A percentile compares a stretch with the other conserved stretches of the same genome.
These are phyloP conservation scores for Mycosarcoma maydis DNA, from an alignment of 1,284 basidiomycete species.

Conservation along the genomic window DNA sequence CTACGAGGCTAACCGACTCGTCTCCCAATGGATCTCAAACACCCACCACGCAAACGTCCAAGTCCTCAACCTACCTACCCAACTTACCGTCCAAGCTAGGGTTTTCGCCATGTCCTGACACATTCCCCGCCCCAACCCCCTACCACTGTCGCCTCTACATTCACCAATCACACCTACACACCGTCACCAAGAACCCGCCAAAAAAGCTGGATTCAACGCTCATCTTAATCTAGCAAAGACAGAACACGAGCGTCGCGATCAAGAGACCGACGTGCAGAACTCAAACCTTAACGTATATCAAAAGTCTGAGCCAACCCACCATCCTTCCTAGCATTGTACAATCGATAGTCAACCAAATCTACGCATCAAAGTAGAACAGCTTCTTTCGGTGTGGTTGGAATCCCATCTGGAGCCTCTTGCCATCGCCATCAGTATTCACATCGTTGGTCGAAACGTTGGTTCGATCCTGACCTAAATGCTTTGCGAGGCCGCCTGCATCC, in stretches of 20 bases:
- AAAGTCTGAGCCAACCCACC: no score
- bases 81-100: constrained; percentile 6
- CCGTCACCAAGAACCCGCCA: no score
- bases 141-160: no score
- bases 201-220: no score
- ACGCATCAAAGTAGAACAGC: constrained; percentile 58
- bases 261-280: neutral
- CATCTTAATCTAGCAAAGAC: no score
- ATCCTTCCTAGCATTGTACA: neutral
- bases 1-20: constrained; percentile 77
- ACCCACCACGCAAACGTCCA: neutral
- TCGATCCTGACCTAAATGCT: constrained; percentile 16
- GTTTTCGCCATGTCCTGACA: constrained; percentile 21
- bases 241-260: no score
- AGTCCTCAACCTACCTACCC: neutral
- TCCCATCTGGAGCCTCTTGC: constrained; percentile 14
- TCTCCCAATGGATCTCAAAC: constrained; percentile 58
- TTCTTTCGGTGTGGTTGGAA: constrained; percentile 48
- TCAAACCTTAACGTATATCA: no score
- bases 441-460: no score
- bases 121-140: neutral
- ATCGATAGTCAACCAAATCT: neutral
- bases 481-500: constrained; percentile 34
- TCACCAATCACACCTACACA: no score
- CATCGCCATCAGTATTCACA: no score